Evolutionary conservation across 2,329 filamentous ascomycete genomes (phyloP), one percentile per base, ranked within the genome.

Genomic region (Botryotinia convoluta): DNA sequence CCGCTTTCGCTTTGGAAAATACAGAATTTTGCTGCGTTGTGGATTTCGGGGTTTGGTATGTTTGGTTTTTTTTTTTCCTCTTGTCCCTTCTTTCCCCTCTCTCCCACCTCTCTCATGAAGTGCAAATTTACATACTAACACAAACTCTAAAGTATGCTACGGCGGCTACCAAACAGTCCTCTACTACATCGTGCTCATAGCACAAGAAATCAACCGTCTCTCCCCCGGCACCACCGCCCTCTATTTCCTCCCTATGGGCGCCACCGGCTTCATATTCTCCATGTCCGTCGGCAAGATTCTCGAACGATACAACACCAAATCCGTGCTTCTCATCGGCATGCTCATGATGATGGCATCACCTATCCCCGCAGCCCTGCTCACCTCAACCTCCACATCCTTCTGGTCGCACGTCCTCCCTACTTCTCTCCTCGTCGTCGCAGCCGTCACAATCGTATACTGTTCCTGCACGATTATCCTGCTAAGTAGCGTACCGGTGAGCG

Each of bases 1-100:
- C 84, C 84, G 0, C 76, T 85, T 1, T 83, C 82, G 0, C 74
- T 85, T 12, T 85, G 84, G 84, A 85, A 83, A 65, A 80, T 85
- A 29, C 81, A 81, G 39, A 85, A 85, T 74, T 85, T 85, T 72
- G 84, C 83, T 9, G 83, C 82, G 5, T 77, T 85, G 0, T 85
- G 84, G 84, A 79, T 85, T 37, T 81, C 83, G 22, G 84, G 84
- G 1, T 85, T 85, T 72, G 81, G 81, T 82, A 76, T 75, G 78
- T 77, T 54, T 14, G 12, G 12, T 7, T 32, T 20, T 35, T 3
- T 22, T 29, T 9, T 35, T 16, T 2, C 9, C 44, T 6, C 22
- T n/a, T 22, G 14, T 20, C 22, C 20, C n/a, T 44, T 20, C 32
- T 39, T 60, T 29, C 35, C 4, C 18, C 9, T 61, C 35, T 20